These are phyloP conservation scores for Craterostigma plantagineum DNA, from an alignment of 257 asterid genomes.

Conservation along the genomic window DNA sequence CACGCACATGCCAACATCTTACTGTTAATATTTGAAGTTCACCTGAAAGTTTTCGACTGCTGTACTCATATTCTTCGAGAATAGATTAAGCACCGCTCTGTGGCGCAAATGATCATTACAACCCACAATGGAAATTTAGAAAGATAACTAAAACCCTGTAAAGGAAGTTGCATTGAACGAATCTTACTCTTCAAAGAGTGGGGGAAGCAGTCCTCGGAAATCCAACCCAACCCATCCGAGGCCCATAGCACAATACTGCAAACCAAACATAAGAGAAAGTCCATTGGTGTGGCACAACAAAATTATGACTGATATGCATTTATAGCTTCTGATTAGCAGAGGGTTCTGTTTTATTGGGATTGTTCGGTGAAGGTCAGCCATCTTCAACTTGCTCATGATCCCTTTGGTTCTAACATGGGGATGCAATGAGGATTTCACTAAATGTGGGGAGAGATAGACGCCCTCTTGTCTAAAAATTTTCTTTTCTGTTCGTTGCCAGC, in stretches of 20 bases:
- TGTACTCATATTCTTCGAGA: slow-evolving; percentile 67
- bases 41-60: slow-evolving; percentile 98
- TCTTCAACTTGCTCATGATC: too few species aligned
- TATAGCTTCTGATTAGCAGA: background rate
- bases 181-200: slow-evolving; percentile 93
- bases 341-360: too few species aligned
- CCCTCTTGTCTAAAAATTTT: too few species aligned
- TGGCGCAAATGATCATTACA: slow-evolving; percentile 7
- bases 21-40: slow-evolving; percentile 2
- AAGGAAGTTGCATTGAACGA: background rate
- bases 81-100: slow-evolving; percentile 90
- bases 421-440: background rate
- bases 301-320: background rate
- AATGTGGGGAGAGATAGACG: too few species aligned
- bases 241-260: slow-evolving; percentile 92
- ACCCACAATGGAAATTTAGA: too few species aligned
- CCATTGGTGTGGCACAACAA: background rate
- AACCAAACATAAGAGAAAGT: slow-evolving; percentile 7
- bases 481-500: too few species aligned
- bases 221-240: slow-evolving; percentile 97
- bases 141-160: too few species aligned
- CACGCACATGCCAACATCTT: background rate
- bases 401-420: background rate
- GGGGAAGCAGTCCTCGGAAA: slow-evolving; percentile 88
- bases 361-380: too few species aligned